phyloP scores from a whole-genome alignment of 1,284 basidiomycete genomes.

The Cryptococcus sp. region DNA sequence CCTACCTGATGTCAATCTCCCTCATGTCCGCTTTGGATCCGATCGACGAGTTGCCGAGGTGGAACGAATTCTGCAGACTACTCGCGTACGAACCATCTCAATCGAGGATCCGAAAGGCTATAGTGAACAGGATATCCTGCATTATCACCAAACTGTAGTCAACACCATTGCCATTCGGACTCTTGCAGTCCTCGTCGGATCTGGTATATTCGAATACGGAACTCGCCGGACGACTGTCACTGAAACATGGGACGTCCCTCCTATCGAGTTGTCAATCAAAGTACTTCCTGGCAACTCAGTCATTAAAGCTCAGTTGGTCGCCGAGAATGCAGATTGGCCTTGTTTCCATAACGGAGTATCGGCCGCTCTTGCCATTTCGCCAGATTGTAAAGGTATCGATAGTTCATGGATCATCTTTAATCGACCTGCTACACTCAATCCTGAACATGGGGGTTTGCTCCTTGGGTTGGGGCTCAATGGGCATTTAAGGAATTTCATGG shows the following conservation, averaged over 20 bases:
- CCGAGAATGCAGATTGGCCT: slow-evolving; percentile 81
- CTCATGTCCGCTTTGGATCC: slow-evolving; percentile 76
- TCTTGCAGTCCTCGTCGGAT: slow-evolving; percentile 74
- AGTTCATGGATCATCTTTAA: slow-evolving; percentile 94
- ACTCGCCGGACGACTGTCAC: slow-evolving; percentile 65
- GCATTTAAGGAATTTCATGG: slow-evolving; percentile 78
- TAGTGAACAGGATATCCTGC: slow-evolving; percentile 32
- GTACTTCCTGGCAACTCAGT: slow-evolving; percentile 52
- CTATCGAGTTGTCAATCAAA: slow-evolving; percentile 71
- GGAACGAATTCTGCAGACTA: slow-evolving; percentile 77
- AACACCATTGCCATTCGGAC: slow-evolving; percentile 76
- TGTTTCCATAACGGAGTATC: slow-evolving; percentile 98
- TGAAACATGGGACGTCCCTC: slow-evolving; percentile 72
- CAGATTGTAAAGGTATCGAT: slow-evolving; percentile 70
- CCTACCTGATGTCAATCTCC: slow-evolving; percentile 16
- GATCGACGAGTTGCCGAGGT: slow-evolving; percentile 83
- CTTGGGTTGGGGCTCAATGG: slow-evolving; percentile 88
- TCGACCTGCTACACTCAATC: slow-evolving; percentile 75
- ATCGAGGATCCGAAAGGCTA: slow-evolving; percentile 64
- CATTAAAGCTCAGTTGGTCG: slow-evolving; percentile 56
- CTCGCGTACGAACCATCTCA: slow-evolving; percentile 61
- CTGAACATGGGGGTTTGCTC: slow-evolving; percentile 91
- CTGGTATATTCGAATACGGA: slow-evolving; percentile 74
- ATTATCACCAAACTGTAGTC: slow-evolving; percentile 72
- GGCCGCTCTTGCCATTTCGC: slow-evolving; percentile 75